phyloP scores from a whole-genome alignment of 352 stramenopile genomes.

The Phytophthora sp. region DNA sequence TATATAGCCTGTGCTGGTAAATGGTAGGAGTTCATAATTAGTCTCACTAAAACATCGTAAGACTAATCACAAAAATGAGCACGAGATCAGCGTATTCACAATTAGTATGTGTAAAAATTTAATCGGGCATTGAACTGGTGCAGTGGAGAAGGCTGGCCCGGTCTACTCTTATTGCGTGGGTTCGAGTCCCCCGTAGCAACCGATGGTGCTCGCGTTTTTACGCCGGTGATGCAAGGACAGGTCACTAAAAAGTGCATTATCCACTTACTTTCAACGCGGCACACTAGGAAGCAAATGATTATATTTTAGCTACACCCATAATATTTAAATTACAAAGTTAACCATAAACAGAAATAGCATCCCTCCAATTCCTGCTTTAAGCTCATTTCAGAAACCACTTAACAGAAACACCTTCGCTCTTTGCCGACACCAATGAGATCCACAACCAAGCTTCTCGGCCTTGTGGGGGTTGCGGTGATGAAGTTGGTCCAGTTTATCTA shows the following conservation, averaged over 20 bases:
- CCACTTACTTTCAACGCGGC: background rate
- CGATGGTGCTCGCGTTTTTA: background rate
- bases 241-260: background rate
- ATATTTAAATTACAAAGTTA: background rate
- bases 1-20: background rate
- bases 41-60: background rate
- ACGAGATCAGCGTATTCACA: background rate
- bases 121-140: background rate
- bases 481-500: constrained; percentile 2
- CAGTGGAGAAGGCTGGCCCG: background rate
- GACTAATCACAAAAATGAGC: background rate
- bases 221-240: background rate
- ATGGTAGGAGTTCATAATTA: background rate
- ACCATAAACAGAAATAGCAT: background rate
- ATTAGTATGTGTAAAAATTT: background rate
- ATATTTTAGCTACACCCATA: background rate
- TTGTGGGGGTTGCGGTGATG: constrained; percentile 4
- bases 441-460: background rate
- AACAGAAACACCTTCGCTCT: too few species aligned
- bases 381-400: too few species aligned
- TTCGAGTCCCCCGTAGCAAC: constrained; percentile 1
- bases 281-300: background rate
- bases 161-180: background rate
- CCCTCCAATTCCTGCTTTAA: too few species aligned
- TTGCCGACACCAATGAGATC: too few species aligned